Evolutionary conservation across 352 stramenopile genomes (phyloP), one percentile per base, ranked within the genome.

Genomic region (Globisporangium heterothallicum): DNA sequence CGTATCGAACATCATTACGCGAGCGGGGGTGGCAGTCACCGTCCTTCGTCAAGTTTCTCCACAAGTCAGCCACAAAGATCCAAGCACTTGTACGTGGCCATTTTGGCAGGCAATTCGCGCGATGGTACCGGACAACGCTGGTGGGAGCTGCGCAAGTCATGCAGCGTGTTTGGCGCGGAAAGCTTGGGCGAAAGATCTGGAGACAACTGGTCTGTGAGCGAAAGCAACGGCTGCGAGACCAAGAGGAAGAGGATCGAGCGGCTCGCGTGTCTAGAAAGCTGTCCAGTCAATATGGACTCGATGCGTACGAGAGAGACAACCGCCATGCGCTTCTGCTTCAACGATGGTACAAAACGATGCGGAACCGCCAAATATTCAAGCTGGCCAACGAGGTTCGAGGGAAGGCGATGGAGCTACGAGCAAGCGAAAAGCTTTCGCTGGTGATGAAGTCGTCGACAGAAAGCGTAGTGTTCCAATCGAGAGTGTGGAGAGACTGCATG

Each of bases 401-500:
- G 7, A 55, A 36, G 21, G 47, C 59, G 36, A 54, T 68, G 5
- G 59, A 64, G 9, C 36, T 21, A 0, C 49, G 60, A 25, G 81
- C 70, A 6, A 32, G 55, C 10, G 61, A 69, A 3, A 84, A 77
- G 35, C 46, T 88, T 4, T 29, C 27, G 0, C 35, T 46, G 1
- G 53, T 68, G 36, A 64, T 74, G 27, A 52, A 49, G 8, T 64
- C 63, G 49, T 62, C 65, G 40, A 70, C 58, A 14, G 61, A 59
- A 19, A 71, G 64, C 52, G 70, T 84, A 19, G 53, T 86, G 12
- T 92, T 87, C 51, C 81, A 87, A 41, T 74, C 81, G 34, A 64
- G 64, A 6, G 76, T 89, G 14, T 92, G 81, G 81, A 68, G 69
- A 1, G 78, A 88, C 44, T 84, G 74, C 19, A 54, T 84, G 18